Conservation (phyloP, 2,329 filamentous ascomycete species). For the Apiospora malaysiana region DNA sequence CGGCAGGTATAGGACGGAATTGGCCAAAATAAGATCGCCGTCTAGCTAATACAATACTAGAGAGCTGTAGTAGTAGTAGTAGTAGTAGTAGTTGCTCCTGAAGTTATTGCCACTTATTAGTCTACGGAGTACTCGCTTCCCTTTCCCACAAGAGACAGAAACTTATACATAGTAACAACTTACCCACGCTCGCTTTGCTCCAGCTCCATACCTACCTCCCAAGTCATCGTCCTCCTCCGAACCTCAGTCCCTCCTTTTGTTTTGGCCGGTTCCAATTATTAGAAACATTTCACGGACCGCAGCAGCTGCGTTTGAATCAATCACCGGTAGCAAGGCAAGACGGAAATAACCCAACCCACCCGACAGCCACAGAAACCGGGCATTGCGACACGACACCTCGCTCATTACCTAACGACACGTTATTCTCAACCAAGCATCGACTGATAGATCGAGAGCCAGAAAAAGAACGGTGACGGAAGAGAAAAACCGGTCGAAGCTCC, state of each 20-base stretch:
- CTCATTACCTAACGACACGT: not conserved
- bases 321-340: not conserved
- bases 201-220: not conserved
- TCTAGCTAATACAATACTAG: too few relatives aligned
- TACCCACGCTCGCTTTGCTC: not conserved
- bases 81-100: not conserved
- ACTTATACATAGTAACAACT: not conserved
- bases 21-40: not conserved
- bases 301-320: not conserved
- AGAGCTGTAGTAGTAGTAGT: too few relatives aligned
- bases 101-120: not conserved
- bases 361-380: not conserved
- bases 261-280: slow-evolving; percentile 4
- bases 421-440: not conserved
- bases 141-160: not conserved
- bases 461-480: not conserved
- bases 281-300: not conserved
- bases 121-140: too few relatives aligned
- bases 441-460: not conserved
- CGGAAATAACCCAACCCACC: not conserved
- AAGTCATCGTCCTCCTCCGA: too few relatives aligned
- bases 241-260: slow-evolving; percentile 1
- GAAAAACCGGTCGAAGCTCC: not conserved
- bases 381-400: not conserved
- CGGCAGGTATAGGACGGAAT: not conserved